Evolutionary conservation across 106 monocot genomes (phyloP), one percentile per base, ranked within the genome.

Genomic region (Xerophyta viscosa): DNA sequence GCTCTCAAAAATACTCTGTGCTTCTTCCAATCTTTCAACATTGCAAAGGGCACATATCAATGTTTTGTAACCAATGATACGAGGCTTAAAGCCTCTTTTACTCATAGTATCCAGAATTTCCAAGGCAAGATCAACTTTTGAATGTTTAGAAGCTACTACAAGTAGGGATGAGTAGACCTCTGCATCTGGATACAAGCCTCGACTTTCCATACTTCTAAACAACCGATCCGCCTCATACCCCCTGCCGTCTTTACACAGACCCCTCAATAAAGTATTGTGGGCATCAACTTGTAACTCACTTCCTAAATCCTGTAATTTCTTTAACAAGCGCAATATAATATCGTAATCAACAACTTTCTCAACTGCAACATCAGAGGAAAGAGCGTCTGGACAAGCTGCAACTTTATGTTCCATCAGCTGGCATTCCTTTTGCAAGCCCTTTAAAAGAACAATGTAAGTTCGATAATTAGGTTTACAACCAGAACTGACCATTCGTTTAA

Each of bases 41-140:
- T 71, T 74, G 50, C 92, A 83, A 22, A 93, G 72, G 45, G 79
- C 63, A 71, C 80, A 80, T 60, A 92, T 58, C 25, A 92, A 48
- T 17, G 63, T 58, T 60, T 71, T 79, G 50, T 77, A 93, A 31
- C 71, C 65, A 62, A 24, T 25, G 56, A 87, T 53, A 45, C 17
- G 31, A 17, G 63, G 69, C 41, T 64, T 62, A 69, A 71, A 80
- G 41, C 80, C 74, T 57, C 43, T 50, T 20, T 6, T 44, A 66
- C 13, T 42, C 71, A 80, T 80, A 42, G 53, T 47, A 29, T 77
- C 39, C 11, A 77, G 58, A 8, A 72, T 71, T 37, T 77, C 71
- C 46, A 83, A 53, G 55, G 83, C 83, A 80, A 71, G 55, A 65
- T 87, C 87, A 42, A 87, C 37, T 59, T 83, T 12, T 14, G 54